Conservation (phyloP, 176 grass and related monocot genomes). For the Musa beccarii region DNA sequence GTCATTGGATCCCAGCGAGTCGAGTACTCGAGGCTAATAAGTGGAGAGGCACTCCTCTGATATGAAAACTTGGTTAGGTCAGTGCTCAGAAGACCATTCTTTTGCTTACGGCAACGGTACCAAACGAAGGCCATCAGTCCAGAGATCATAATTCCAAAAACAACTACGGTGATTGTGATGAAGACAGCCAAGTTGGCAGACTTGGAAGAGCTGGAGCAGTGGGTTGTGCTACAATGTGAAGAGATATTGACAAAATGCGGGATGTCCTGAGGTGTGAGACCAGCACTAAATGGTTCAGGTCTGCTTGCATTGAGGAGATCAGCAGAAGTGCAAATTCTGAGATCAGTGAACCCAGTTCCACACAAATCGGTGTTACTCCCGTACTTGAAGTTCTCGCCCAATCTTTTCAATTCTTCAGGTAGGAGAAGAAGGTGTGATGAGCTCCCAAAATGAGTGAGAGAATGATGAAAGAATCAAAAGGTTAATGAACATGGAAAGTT, state of each 20-base stretch:
- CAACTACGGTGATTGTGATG: constrained; percentile 21
- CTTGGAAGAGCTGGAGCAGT: constrained; percentile 42
- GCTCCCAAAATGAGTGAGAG: neutral
- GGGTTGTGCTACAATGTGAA: constrained; percentile 31
- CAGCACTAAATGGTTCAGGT: constrained; percentile 77
- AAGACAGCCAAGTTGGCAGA: constrained; percentile 27
- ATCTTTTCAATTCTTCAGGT: constrained; percentile 47
- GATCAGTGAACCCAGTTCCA: constrained; percentile 41
- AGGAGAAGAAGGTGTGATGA: neutral
- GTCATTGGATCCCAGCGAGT: constrained; percentile 82
- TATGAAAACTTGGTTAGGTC: constrained; percentile 29
- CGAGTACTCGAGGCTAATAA: constrained; percentile 86
- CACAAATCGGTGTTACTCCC: constrained; percentile 73
- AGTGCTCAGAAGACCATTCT: constrained; percentile 11
- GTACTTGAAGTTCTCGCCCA: constrained; percentile 67
- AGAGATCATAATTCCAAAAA: constrained; percentile 21
- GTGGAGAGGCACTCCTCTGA: constrained; percentile 43
- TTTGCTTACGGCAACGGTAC: constrained; percentile 36
- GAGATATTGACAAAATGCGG: constrained; percentile 13
- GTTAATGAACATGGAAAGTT: constrained; percentile 6
- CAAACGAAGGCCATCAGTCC: constrained; percentile 45
- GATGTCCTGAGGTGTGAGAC: constrained; percentile 33
- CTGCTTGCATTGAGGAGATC: constrained; percentile 60
- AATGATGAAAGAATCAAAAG: neutral
- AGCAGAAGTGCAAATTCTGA: constrained; percentile 57